Evolutionary conservation across 495 filamentous ascomycete species (phyloP), one percentile per base, ranked within the genome.

Genomic region (Xylaria intraflava): DNA sequence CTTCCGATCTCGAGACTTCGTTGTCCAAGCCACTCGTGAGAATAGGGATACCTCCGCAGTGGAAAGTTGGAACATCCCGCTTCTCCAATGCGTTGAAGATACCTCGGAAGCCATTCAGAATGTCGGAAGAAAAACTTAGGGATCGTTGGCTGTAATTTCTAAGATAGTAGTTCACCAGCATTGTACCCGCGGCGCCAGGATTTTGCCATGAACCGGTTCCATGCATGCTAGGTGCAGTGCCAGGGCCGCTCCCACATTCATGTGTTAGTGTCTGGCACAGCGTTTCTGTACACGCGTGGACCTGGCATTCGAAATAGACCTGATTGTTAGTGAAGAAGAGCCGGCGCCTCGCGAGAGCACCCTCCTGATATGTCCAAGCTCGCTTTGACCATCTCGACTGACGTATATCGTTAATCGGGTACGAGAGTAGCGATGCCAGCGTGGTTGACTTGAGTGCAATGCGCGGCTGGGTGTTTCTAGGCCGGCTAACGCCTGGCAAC

Each of bases 311-410:
- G 46, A 60, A 71, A 33, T 56, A 66, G n/a, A 62, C 59, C 48
- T 69, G 62, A 5, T 62, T 22, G 2, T 55, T 49, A 1, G 49
- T 65, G 38, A 72, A 56, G 40, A 58, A 62, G 10, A 72, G 29
- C 14, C 68, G 52, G 14, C 67, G 58, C 16, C 16, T 51, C 2
- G 67, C 65, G 10, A 70, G 51, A 10, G 61, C 23, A 10, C 41
- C 57, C 49, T 70, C 67, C 43, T 70, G 68, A 44, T 59, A 70
- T 2, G 68, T 70, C 68, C 68, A 70, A 10, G 59, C 68, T 36
- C 68, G 30, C n/a, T 49, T 62, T 7, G 22, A 19, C 68, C 65
- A 70, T 11, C 29, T 35, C n/a, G 38, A 55, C 48, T 0, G 46
- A 38, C 11, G 40, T 20, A 44, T 16, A 16, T 29, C 14, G 24